A percentile compares a stretch with the other conserved stretches of the same genome.
Evolutionary conservation across 352 stramenopile species (phyloP).

Genomic region (Globisporangium parvum): DNA sequence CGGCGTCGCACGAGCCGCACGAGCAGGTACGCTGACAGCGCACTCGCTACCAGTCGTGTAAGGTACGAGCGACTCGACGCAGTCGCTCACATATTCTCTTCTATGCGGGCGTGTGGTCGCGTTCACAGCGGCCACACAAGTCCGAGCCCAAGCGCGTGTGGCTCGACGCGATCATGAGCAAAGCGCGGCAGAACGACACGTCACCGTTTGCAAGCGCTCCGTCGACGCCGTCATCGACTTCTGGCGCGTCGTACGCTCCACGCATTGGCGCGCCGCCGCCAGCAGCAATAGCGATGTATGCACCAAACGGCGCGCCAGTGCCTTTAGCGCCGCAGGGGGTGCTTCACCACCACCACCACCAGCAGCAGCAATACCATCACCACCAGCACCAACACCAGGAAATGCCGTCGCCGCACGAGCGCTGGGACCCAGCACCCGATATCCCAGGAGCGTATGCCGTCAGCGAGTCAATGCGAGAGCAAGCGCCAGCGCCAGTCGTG

Average conservation of each 20-base stretch:
- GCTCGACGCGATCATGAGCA: slow-evolving; percentile 73
- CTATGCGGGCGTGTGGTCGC: neutral
- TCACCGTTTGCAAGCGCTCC: slow-evolving; percentile 7
- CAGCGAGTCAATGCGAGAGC: neutral
- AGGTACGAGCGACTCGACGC: neutral
- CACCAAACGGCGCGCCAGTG: neutral
- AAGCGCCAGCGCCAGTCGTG: neutral
- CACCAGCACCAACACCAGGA: neutral
- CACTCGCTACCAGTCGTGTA: neutral
- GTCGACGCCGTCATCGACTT: slow-evolving; percentile 11
- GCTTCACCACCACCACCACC: neutral
- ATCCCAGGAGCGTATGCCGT: neutral
- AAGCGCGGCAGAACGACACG: slow-evolving; percentile 26
- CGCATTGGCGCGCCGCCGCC: neutral
- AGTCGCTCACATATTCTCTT: neutral
- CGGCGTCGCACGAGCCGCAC: neutral
- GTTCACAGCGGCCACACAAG: slow-evolving; percentile 14
- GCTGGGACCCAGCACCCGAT: slow-evolving; percentile 1
- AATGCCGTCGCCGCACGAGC: slow-evolving; percentile 1
- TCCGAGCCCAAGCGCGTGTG: slow-evolving; percentile 54
- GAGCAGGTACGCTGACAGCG: slow-evolving; percentile 3
- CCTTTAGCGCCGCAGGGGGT: neutral
- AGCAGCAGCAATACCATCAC: neutral
- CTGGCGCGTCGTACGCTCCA: neutral
- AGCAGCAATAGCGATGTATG: neutral